These are phyloP conservation scores for Rhipidocladum racemiflorum DNA, from an alignment of 176 grass and related monocot species.

Conservation along the genomic window DNA sequence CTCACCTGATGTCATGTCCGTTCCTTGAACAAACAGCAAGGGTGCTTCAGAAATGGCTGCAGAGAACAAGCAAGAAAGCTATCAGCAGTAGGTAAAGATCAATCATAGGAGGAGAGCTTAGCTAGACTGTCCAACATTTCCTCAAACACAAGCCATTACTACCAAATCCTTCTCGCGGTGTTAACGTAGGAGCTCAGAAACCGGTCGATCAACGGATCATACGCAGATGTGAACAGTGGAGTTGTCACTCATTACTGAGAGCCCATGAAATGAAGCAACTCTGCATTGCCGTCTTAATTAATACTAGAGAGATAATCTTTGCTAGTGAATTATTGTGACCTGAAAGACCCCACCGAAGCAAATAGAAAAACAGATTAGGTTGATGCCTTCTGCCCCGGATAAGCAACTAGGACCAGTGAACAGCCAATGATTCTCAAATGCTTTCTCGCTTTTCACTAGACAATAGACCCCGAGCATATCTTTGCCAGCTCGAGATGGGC, in stretches of 20 bases:
- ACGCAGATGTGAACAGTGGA: not conserved
- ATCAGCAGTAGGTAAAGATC: slow-evolving; percentile 40
- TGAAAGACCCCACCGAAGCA: slow-evolving; percentile 17
- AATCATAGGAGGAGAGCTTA: slow-evolving; percentile 34
- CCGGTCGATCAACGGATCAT: not conserved
- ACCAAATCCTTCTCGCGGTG: not conserved
- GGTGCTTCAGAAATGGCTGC: slow-evolving; percentile 10
- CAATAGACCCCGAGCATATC: not conserved
- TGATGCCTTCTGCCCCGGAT: slow-evolving; percentile 45
- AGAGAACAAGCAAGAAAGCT: slow-evolving; percentile 37
- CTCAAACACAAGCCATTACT: slow-evolving; percentile 40
- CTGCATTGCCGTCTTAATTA: not conserved
- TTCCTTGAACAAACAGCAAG: slow-evolving; percentile 64
- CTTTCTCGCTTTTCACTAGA: not conserved
- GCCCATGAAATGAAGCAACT: slow-evolving; percentile 42
- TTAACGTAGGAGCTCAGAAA: slow-evolving; percentile 44
- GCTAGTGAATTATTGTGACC: slow-evolving; percentile 7
- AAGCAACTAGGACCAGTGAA: slow-evolving; percentile 24
- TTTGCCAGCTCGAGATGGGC: not conserved
- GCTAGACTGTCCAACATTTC: slow-evolving; percentile 46
- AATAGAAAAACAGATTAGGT: slow-evolving; percentile 8
- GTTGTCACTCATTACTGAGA: not conserved
- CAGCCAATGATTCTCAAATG: not conserved
- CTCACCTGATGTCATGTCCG: slow-evolving; percentile 19
- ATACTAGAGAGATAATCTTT: not conserved